Percentiles rank a stretch among this genome's conserved stretches.
phyloP scores from a whole-genome alignment of 2,329 filamentous ascomycete species.

The Botrytis medusae region DNA sequence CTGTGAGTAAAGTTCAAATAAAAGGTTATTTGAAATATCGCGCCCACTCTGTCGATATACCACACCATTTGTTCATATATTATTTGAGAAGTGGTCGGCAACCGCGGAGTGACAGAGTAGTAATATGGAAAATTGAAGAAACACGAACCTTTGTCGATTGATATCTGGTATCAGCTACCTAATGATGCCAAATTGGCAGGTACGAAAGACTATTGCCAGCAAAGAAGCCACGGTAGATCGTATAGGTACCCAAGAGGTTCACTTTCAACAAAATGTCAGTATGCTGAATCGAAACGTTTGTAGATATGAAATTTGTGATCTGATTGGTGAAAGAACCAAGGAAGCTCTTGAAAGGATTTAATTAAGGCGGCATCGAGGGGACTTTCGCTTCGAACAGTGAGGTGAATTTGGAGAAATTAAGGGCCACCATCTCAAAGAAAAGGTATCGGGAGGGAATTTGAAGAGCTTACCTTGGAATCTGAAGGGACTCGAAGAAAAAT shows the following conservation, averaged over 20 bases:
- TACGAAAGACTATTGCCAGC: background rate
- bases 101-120: background rate
- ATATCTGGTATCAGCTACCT: background rate
- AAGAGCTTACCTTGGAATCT: background rate
- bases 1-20: background rate
- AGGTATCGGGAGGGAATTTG: background rate
- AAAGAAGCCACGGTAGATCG: background rate
- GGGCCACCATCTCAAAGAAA: background rate
- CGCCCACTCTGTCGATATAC: background rate
- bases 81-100: background rate
- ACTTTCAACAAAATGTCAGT: background rate
- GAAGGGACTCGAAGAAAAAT: background rate
- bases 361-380: constrained; percentile 10
- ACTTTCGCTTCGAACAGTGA: constrained; percentile 8
- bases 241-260: background rate
- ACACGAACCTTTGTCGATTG: background rate
- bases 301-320: background rate
- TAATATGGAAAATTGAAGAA: background rate
- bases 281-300: background rate
- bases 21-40: background rate
- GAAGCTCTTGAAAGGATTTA: background rate
- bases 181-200: background rate
- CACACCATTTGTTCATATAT: background rate
- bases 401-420: background rate
- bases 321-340: background rate